These are phyloP conservation scores for Coemansia sp. DNA, from an alignment of 192 early-diverging fungal genomes.

Conservation along the genomic window DNA sequence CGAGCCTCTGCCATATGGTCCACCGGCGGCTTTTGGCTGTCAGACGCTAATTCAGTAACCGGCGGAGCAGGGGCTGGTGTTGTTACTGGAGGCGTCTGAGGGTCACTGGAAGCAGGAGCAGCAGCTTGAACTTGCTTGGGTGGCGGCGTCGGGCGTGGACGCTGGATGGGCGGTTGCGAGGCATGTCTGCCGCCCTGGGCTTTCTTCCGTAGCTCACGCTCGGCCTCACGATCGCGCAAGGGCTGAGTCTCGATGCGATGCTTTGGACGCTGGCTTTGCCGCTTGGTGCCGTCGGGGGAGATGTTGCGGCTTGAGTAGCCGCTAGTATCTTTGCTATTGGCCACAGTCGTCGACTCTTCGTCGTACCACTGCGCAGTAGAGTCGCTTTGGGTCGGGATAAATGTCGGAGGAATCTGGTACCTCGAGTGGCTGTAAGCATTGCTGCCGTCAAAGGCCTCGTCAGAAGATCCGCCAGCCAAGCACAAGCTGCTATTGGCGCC, in stretches of 20 bases:
- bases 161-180: neutral
- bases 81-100: neutral
- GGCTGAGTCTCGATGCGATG: constrained; percentile 55
- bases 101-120: neutral
- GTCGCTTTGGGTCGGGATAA: neutral
- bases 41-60: neutral
- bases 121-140: neutral
- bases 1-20: constrained; percentile 50
- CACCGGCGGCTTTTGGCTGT: neutral
- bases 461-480: constrained; percentile 4
- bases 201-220: constrained; percentile 42
- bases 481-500: neutral
- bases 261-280: constrained; percentile 25
- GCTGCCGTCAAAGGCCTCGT: constrained; percentile 48
- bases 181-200: neutral
- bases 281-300: constrained; percentile 34
- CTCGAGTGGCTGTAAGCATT: constrained; percentile 25
- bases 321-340: constrained; percentile 33
- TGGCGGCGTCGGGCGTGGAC: neutral
- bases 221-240: constrained; percentile 55
- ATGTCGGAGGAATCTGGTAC: constrained; percentile 29
- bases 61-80: neutral
- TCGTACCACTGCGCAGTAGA: constrained; percentile 19
- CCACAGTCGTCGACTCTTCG: constrained; percentile 4
- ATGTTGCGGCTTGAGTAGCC: constrained; percentile 33